Evolutionary conservation across 208 protist species (phyloP), one percentile per base, ranked within the genome.

Genomic region (Leishmania braziliensis): DNA sequence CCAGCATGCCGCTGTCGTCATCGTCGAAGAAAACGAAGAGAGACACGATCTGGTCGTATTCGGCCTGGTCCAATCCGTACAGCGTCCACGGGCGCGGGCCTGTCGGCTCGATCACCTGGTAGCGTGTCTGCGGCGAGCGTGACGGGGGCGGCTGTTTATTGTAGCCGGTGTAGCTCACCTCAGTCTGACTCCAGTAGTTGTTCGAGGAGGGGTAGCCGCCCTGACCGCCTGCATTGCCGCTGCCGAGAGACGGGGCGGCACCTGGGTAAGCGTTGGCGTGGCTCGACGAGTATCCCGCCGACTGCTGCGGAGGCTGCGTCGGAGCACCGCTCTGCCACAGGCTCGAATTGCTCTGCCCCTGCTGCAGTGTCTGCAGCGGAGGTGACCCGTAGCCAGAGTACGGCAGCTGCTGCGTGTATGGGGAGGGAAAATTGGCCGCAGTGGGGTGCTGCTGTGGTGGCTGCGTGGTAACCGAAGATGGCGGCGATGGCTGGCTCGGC

Each of bases 11-110:
- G 75, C 87, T 92, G 0, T 95, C 91, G 77, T 95, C 89, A 23
- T 87, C 78, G 70, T 96, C 94, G 83, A 96, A 97, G 82, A 93
- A 95, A 16, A 95, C 84, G 85, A 97, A 96, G n/a, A 96, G 70
- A 20, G 91, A 90, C 29, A 96, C 88, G 50, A 95, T 94, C 46
- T 95, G 86, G 71, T 97, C 92, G 80, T 96, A 97, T 87, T 97
- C 94, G 2, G 88, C 79, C 75, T 95, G 94, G 26, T 77, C 75
- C 16, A 96, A 74, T n/a, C 84, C 85, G 79, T 93, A 97, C 5
- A 87, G 74, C 63, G 62, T 78, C 93, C 93, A 97, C 23, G 93
- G 91, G 14, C 68, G 26, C 1, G 65, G 23, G 10, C 89, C 83
- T 9, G 74, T 84, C 10, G 88, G 87, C 83, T 91, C 88, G 62